Conservation (phyloP, 2,329 filamentous ascomycete species). For the Teratosphaeria nubilosa region DNA sequence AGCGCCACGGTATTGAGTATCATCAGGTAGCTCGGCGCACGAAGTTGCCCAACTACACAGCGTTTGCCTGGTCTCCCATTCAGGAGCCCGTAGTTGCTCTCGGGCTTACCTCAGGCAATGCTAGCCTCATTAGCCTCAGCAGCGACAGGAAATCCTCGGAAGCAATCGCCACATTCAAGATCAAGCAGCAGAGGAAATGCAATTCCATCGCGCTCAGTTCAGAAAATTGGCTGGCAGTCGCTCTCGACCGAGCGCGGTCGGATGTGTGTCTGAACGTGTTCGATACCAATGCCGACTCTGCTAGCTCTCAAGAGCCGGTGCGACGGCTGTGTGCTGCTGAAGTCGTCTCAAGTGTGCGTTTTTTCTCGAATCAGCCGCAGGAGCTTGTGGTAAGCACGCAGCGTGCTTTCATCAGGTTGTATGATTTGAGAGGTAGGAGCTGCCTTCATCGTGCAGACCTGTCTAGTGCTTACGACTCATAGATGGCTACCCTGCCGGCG, state of each 20-base stretch:
- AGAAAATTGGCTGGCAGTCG: constrained; percentile 61
- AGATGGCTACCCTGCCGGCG: constrained; percentile 16
- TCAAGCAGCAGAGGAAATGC: constrained; percentile 67
- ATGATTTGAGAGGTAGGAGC: constrained; percentile 60
- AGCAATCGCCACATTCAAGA: constrained; percentile 51
- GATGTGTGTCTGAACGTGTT: constrained; percentile 76
- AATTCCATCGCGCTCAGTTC: constrained; percentile 74
- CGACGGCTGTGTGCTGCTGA: constrained; percentile 52
- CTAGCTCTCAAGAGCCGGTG: constrained; percentile 39
- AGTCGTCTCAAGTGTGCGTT: constrained; percentile 72
- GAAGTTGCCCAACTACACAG: constrained; percentile 48
- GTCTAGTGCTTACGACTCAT: background rate
- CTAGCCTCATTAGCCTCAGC: constrained; percentile 58
- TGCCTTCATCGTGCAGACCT: background rate
- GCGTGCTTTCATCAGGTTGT: constrained; percentile 62
- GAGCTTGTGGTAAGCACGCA: constrained; percentile 68
- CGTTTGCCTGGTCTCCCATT: constrained; percentile 55
- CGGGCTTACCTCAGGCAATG: constrained; percentile 64
- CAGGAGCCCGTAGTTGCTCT: constrained; percentile 61
- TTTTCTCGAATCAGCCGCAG: constrained; percentile 67
- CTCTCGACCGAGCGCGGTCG: constrained; percentile 69
- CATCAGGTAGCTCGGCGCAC: constrained; percentile 43
- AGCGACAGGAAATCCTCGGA: constrained; percentile 40
- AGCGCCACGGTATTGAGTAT: constrained; percentile 37
- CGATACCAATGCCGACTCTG: constrained; percentile 56